Evolutionary conservation across 2,329 filamentous ascomycete species (phyloP), one percentile per base, ranked within the genome.

Genomic region (Pseudogymnoascus sp.): DNA sequence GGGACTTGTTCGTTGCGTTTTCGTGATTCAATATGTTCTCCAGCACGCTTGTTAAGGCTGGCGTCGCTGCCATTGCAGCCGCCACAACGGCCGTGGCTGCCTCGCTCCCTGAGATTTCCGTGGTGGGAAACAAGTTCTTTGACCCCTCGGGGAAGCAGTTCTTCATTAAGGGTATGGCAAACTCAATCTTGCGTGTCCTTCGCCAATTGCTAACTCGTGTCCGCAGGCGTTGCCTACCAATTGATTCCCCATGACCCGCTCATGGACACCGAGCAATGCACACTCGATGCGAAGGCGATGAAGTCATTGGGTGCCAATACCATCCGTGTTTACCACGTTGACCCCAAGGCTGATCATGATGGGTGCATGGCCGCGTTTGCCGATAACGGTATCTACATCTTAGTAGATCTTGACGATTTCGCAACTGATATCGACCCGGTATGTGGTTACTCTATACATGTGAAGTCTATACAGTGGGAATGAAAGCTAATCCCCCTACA

Each of bases 291-390:
- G 41, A 72, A 77, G 14, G 79, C 92, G 70, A 95, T 96, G 89
- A 81, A 89, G 72, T 83, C 85, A 16, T 78, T 96, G 60, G 90
- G 90, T 64, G 84, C 88, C 71, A 96, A 96, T 72, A 81, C 88
- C 30, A 91, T 96, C 69, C 89, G 91, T 62, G 88, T 94, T 62
- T 96, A 96, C 74, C 90, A 96, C 70, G 90, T 96, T 64, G 87
- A 95, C 68, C 77, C 89, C 1, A 72, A 75, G 2, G 83, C 76
- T 32, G 78, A 93, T 71, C 92, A 96, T 73, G 79, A 82, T 62
- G 86, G 80, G 18, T 96, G 91, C 76, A 95, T 96, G 90, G 79
- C 79, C 60, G 86, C 85, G 1, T 90, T 96, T 71, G 85, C 83
- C 11, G 84, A 91, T 67, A 88, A 85, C 41, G 89, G 89, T 62